A percentile compares a stretch with the other conserved stretches of the same genome.
These are phyloP conservation scores for Lasiosphaeria miniovina DNA, from an alignment of 495 filamentous ascomycete species.

Conservation along the genomic window DNA sequence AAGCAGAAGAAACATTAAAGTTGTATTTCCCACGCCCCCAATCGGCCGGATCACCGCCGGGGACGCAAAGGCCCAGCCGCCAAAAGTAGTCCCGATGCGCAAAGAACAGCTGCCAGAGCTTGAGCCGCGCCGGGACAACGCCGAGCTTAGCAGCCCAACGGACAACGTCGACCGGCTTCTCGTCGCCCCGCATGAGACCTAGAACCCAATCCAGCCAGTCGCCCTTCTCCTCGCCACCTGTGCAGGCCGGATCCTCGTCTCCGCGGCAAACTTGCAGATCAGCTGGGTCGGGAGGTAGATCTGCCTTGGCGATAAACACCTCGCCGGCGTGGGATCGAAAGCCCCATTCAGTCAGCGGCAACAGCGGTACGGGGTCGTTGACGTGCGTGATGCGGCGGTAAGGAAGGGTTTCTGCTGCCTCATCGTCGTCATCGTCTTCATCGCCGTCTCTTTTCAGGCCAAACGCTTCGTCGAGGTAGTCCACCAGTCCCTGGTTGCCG, in stretches of 20 bases:
- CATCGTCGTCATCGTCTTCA: constrained; percentile 17
- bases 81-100: constrained; percentile 97
- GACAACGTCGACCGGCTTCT: constrained; percentile 22
- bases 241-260: constrained; percentile 66
- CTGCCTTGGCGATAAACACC: constrained; percentile 71
- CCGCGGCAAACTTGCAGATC: constrained; percentile 75
- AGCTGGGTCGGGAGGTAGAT: constrained; percentile 59
- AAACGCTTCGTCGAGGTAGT: constrained; percentile 68
- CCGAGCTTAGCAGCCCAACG: constrained; percentile 5
- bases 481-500: constrained; percentile 69
- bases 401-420: constrained; percentile 24
- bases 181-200: constrained; percentile 13
- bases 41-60: constrained; percentile 71
- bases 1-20: constrained; percentile 10
- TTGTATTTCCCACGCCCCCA: constrained; percentile 54
- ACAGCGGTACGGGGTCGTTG: constrained; percentile 83
- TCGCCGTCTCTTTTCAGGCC: constrained; percentile 32
- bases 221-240: constrained; percentile 52
- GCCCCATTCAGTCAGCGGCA: constrained; percentile 84
- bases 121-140: constrained; percentile 59
- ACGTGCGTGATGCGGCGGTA: constrained; percentile 84
- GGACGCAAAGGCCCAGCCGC: constrained; percentile 85
- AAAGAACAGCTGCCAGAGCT: constrained; percentile 88
- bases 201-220: constrained; percentile 20
- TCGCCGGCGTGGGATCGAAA: constrained; percentile 82